Evolutionary conservation across 2,329 filamentous ascomycete species (phyloP).

Genomic region (Colletotrichum lini): DNA sequence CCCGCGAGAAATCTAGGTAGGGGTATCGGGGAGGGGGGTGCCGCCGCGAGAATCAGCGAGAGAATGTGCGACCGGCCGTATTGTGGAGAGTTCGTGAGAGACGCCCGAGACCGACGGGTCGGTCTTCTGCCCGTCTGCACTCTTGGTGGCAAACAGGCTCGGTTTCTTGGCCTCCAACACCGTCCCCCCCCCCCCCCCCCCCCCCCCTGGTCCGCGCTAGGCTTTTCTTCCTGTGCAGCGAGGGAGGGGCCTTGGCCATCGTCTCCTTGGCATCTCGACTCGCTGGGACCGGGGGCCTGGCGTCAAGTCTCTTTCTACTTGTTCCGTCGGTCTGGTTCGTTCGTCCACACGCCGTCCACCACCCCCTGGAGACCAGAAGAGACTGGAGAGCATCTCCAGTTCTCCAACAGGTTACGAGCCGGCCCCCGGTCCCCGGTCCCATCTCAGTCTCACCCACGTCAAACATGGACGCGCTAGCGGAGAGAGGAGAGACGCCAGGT

Average conservation of each 20-base stretch:
- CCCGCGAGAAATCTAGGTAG: neutral
- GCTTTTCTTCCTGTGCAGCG: neutral
- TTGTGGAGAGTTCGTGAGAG: constrained; percentile 16
- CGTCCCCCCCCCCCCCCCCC: no score
- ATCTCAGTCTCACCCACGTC: neutral
- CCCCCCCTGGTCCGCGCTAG: neutral
- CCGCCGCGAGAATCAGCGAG: constrained; percentile 40
- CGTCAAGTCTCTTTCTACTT: neutral
- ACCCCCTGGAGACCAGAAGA: no score
- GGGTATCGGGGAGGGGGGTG: neutral
- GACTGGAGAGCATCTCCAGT: neutral
- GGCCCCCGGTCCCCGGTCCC: neutral
- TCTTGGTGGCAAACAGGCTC: neutral
- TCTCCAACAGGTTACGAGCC: neutral
- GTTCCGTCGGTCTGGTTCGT: constrained; percentile 16
- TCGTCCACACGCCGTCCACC: neutral
- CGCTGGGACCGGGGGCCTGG: neutral
- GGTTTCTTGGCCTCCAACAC: neutral
- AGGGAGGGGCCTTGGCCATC: neutral
- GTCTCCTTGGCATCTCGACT: constrained; percentile 8
- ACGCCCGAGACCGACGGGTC: neutral
- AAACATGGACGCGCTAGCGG: constrained; percentile 10
- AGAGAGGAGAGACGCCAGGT: neutral
- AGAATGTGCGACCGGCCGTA: constrained; percentile 32
- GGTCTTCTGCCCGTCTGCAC: constrained; percentile 24